Conservation (phyloP, 257 asterid species). For the Nicotiana undulata region DNA sequence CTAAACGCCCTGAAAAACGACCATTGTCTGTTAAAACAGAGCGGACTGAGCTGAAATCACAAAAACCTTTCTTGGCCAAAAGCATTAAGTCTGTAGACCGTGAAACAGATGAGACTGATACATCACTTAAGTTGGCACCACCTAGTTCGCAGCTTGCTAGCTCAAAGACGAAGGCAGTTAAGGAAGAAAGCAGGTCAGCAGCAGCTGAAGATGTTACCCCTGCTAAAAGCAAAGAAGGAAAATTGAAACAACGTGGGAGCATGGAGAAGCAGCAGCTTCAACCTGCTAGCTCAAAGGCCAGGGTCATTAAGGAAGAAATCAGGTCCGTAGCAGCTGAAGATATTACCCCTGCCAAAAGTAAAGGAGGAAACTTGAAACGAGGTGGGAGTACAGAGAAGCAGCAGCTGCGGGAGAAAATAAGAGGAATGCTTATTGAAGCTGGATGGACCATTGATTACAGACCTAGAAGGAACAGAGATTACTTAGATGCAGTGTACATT, state of each 20-base stretch:
- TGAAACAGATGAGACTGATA: conserved; percentile 48
- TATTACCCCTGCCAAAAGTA: conserved; percentile 13
- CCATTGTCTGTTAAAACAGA: conserved; percentile 28
- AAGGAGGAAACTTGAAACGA: conserved; percentile 47
- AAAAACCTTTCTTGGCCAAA: conserved; percentile 28
- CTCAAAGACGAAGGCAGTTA: conserved; percentile 45
- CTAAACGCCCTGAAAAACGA: conserved; percentile 35
- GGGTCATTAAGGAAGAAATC: conserved; percentile 48
- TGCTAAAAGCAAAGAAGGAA: conserved; percentile 24
- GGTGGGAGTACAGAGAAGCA: conserved; percentile 94
- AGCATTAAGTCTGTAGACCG: conserved; percentile 27
- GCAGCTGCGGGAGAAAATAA: conserved; percentile 71
- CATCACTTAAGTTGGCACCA: conserved; percentile 60
- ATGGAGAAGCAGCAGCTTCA: conserved; percentile 81
- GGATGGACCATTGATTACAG: conserved; percentile 97
- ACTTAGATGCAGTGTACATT: conserved; percentile 91
- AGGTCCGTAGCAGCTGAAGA: conserved; percentile 17
- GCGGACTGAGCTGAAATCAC: conserved; percentile 26
- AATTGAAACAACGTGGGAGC: conserved; percentile 67
- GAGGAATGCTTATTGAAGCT: conserved; percentile 67
- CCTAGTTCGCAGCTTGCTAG: conserved; percentile 42
- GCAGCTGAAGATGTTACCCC: conserved; percentile 16
- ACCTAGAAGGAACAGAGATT: conserved; percentile 91
- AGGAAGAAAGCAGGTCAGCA: conserved; percentile 35
- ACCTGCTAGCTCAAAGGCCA: conserved; percentile 47